These are phyloP conservation scores for Cymbopogon flexuosus DNA, from an alignment of 202 grass and related monocot species.

Conservation along the genomic window DNA sequence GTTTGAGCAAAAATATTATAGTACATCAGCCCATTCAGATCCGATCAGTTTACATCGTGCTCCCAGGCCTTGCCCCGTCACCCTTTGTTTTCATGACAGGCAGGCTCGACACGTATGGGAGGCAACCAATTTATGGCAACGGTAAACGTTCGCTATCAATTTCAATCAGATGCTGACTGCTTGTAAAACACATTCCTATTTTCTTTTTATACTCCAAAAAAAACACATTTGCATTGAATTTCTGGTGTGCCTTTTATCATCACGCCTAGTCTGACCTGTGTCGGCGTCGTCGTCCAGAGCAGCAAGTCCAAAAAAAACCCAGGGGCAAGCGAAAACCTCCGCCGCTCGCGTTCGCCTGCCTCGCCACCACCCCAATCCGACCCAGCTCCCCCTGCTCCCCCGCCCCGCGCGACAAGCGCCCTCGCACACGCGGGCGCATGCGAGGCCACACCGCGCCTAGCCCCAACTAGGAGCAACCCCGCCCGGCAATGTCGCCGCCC, in stretches of 20 bases:
- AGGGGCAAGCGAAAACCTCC: not conserved
- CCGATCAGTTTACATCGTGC: no score
- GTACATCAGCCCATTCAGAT: no score
- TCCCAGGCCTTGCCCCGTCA: no score
- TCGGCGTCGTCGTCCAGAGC: not conserved
- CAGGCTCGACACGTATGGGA: not conserved
- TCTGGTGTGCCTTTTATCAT: not conserved
- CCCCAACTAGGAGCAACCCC: slow-evolving; percentile 10
- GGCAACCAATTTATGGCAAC: not conserved
- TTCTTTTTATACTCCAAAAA: not conserved
- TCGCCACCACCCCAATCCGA: not conserved
- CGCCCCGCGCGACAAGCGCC: not conserved
- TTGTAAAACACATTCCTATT: not conserved
- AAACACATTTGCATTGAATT: not conserved
- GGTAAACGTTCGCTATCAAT: not conserved
- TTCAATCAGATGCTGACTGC: not conserved
- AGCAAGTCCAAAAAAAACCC: not conserved
- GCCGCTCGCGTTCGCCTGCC: not conserved
- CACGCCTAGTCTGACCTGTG: not conserved
- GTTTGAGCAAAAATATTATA: no score
- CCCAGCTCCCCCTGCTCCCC: not conserved
- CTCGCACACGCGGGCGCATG: slow-evolving; percentile 36
- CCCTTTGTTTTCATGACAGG: not conserved
- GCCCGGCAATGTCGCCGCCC: slow-evolving; percentile 46
- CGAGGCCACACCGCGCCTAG: slow-evolving; percentile 28